Evolutionary conservation across 129 eudicot species (phyloP).

Genomic region (Apium graveolens): DNA sequence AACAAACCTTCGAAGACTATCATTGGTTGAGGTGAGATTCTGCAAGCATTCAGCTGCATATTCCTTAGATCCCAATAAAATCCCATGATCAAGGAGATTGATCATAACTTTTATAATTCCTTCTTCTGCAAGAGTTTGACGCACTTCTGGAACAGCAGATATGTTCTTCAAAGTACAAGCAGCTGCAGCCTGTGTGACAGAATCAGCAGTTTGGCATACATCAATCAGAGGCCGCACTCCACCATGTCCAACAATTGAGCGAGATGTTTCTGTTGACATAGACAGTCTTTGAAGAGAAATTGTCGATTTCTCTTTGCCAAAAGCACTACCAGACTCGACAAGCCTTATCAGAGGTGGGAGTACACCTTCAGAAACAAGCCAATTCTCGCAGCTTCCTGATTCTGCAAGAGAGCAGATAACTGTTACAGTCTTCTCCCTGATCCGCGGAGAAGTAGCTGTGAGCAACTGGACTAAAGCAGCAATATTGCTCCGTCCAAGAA

Average conservation of each 20-base stretch:
- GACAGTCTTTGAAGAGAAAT: slow-evolving; percentile 84
- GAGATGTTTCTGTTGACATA: slow-evolving; percentile 64
- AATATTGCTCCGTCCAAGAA: slow-evolving; percentile 73
- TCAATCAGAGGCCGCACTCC: slow-evolving; percentile 76
- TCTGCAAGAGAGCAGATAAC: slow-evolving; percentile 82
- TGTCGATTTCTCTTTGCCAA: slow-evolving; percentile 66
- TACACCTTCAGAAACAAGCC: slow-evolving; percentile 90
- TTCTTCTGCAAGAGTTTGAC: slow-evolving; percentile 81
- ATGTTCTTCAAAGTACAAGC: slow-evolving; percentile 76
- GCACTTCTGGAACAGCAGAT: slow-evolving; percentile 69
- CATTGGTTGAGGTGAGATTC: slow-evolving; percentile 66
- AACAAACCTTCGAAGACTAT: slow-evolving; percentile 45
- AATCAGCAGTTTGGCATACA: slow-evolving; percentile 58
- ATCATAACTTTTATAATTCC: slow-evolving; percentile 73
- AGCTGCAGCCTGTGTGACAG: slow-evolving; percentile 83
- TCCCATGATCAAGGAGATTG: slow-evolving; percentile 59
- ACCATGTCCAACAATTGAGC: slow-evolving; percentile 77
- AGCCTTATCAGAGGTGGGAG: slow-evolving; percentile 79
- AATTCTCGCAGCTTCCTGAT: slow-evolving; percentile 73
- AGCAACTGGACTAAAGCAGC: slow-evolving; percentile 75
- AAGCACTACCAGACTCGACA: slow-evolving; percentile 75
- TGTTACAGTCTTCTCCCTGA: slow-evolving; percentile 72
- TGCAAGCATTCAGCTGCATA: slow-evolving; percentile 94
- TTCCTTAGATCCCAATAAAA: slow-evolving; percentile 69
- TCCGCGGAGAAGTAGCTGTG: slow-evolving; percentile 79